phyloP scores from a whole-genome alignment of 805 yeast species.

The Yarrowia yakushimensis region DNA sequence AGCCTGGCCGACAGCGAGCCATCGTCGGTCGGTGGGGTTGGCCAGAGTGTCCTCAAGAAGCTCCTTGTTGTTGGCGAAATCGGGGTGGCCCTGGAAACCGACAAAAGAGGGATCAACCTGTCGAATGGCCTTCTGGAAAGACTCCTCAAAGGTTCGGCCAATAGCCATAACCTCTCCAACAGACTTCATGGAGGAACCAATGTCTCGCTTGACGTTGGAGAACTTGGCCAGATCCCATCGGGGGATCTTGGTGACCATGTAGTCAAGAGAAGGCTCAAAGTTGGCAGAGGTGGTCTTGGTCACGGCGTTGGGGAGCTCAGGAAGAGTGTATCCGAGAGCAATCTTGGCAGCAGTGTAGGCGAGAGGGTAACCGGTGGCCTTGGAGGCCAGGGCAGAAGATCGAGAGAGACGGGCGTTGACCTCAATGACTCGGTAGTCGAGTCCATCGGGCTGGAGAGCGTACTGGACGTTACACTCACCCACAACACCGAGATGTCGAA shows the following conservation, averaged over 20 bases:
- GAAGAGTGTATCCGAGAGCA: slow-evolving; percentile 90
- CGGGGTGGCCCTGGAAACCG: slow-evolving; percentile 80
- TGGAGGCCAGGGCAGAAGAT: slow-evolving; percentile 96
- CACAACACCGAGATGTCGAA: slow-evolving; percentile 96
- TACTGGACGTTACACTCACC: slow-evolving; percentile 99
- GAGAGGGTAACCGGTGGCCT: slow-evolving; percentile 97
- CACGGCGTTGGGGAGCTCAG: slow-evolving; percentile 93
- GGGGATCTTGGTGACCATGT: slow-evolving; percentile 95
- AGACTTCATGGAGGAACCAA: slow-evolving; percentile 96
- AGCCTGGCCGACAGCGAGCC: slow-evolving; percentile 98
- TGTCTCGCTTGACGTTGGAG: slow-evolving; percentile 88
- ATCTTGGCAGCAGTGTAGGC: slow-evolving; percentile 98
- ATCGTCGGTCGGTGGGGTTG: slow-evolving; percentile 92
- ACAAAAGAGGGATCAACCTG: slow-evolving; percentile 87
- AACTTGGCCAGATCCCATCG: slow-evolving; percentile 97
- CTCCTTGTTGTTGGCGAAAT: slow-evolving; percentile 49
- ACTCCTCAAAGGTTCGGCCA: slow-evolving; percentile 96
- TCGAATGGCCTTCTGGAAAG: slow-evolving; percentile 95
- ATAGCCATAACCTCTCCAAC: slow-evolving; percentile 99
- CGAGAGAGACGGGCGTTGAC: slow-evolving; percentile 96
- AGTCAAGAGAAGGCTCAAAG: slow-evolving; percentile 95
- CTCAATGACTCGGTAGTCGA: slow-evolving; percentile 94
- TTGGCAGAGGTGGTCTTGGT: slow-evolving; percentile 94
- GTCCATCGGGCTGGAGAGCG: slow-evolving; percentile 91
- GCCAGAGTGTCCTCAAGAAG: slow-evolving; percentile 70